A percentile compares a stretch with the other conserved stretches of the same genome.
phyloP scores from a whole-genome alignment of 2,329 filamentous ascomycete species.

The Pyrenochaeta sp. region DNA sequence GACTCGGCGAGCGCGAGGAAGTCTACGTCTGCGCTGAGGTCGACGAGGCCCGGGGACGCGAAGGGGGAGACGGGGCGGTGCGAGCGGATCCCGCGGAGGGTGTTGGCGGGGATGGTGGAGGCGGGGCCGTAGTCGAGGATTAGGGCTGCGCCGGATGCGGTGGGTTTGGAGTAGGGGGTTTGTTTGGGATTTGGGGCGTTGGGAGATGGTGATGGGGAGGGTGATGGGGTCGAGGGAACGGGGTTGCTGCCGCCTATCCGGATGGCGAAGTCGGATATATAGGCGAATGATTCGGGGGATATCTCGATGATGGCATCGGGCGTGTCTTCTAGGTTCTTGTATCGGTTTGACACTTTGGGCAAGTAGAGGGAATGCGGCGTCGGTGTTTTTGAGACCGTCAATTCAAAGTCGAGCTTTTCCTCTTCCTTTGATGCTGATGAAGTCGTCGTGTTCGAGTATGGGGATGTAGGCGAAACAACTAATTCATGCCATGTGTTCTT shows the following conservation, averaged over 20 bases:
- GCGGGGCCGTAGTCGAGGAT: slow-evolving; percentile 93
- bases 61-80: slow-evolving; percentile 84
- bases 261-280: slow-evolving; percentile 79
- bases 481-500: slow-evolving; percentile 54
- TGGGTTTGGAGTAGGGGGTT: slow-evolving; percentile 59
- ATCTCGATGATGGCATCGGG: slow-evolving; percentile 82
- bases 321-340: slow-evolving; percentile 73
- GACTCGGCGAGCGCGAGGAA: slow-evolving; percentile 86
- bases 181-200: slow-evolving; percentile 16
- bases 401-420: slow-evolving; percentile 79
- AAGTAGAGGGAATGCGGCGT: slow-evolving; percentile 88
- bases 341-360: slow-evolving; percentile 80
- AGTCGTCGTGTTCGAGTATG: slow-evolving; percentile 50
- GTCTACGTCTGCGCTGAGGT: slow-evolving; percentile 92
- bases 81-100: slow-evolving; percentile 82
- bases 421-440: slow-evolving; percentile 19
- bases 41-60: slow-evolving; percentile 78
- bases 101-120: slow-evolving; percentile 82
- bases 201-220: slow-evolving; percentile 51
- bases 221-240: slow-evolving; percentile 15
- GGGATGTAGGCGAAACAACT: slow-evolving; percentile 50
- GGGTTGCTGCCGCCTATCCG: slow-evolving; percentile 75
- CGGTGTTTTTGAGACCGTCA: slow-evolving; percentile 75
- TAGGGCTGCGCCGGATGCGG: slow-evolving; percentile 83
- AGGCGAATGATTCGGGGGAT: slow-evolving; percentile 84